These are phyloP conservation scores for Yueomyces sp. DNA, from an alignment of 805 yeast species.

Conservation along the genomic window DNA sequence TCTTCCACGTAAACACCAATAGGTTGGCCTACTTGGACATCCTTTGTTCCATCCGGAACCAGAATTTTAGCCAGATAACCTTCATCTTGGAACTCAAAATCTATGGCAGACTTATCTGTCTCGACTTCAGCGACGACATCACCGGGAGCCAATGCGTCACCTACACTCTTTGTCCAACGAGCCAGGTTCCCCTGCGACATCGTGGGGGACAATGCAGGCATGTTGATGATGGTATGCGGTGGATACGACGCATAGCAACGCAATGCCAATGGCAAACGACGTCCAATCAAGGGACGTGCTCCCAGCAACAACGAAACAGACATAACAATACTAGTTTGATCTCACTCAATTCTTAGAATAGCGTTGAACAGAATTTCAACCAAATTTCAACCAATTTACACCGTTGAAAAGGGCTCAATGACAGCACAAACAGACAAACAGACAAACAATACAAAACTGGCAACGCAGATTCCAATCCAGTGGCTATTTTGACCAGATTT, in stretches of 20 bases:
- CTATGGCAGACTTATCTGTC: constrained; percentile 97
- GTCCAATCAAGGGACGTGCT: too few species aligned
- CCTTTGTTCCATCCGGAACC: constrained; percentile 74
- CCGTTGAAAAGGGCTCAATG: too few species aligned
- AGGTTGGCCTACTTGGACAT: constrained; percentile 88
- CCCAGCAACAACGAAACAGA: too few species aligned
- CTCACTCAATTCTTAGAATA: too few species aligned
- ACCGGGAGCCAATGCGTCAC: constrained; percentile 83
- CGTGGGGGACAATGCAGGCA: constrained; percentile 99
- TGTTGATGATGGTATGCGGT: constrained; percentile 73
- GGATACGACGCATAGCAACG: constrained; percentile 37
- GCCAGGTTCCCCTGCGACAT: constrained; percentile 94
- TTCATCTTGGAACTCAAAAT: constrained; percentile 95
- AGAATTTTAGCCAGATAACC: constrained; percentile 83
- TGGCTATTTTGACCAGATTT: too few species aligned
- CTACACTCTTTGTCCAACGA: constrained; percentile 78
- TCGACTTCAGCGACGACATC: constrained; percentile 93
- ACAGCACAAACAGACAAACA: too few species aligned
- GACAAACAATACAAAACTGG: too few species aligned
- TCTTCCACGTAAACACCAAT: constrained; percentile 94
- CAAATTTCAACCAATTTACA: too few species aligned
- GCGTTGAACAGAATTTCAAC: too few species aligned
- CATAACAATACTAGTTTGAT: too few species aligned
- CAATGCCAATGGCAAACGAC: not conserved
- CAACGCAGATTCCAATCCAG: too few species aligned